These are phyloP conservation scores for Rhizopus microsporus DNA, from an alignment of 371 early-diverging fungal genomes.

Conservation along the genomic window DNA sequence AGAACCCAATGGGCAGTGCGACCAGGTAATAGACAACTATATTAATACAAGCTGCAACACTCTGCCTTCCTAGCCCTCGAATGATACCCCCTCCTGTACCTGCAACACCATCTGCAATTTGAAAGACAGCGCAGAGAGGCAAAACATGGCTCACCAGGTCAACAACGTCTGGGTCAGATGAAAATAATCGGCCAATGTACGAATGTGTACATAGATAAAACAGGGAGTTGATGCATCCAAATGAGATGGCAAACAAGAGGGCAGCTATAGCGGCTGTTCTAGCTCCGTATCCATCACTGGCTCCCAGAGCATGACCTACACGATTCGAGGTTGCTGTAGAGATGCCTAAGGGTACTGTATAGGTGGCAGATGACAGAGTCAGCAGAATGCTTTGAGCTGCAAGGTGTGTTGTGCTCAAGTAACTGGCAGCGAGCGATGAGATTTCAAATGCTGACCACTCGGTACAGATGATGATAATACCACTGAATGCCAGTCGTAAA, in stretches of 20 bases:
- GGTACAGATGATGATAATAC: conserved; percentile 71
- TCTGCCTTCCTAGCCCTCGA: conserved; percentile 73
- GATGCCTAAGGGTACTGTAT: conserved; percentile 73
- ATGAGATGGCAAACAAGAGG: conserved; percentile 44
- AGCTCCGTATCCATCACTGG: conserved; percentile 45
- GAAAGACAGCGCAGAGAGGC: conserved; percentile 81
- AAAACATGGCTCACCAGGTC: conserved; percentile 67
- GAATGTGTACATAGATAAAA: conserved; percentile 47
- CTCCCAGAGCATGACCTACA: conserved; percentile 80
- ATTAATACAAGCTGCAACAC: conserved; percentile 69
- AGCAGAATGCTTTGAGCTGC: conserved; percentile 88
- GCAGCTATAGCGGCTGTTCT: conserved; percentile 44
- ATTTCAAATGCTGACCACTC: conserved; percentile 72
- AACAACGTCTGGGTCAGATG: conserved; percentile 69
- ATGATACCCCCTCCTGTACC: conserved; percentile 73
- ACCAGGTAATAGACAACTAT: conserved; percentile 69
- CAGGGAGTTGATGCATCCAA: conserved; percentile 39
- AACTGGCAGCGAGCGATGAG: conserved; percentile 59
- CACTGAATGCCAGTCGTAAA: conserved; percentile 71
- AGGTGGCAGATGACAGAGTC: conserved; percentile 70
- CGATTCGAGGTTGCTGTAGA: conserved; percentile 77
- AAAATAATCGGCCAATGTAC: conserved; percentile 67
- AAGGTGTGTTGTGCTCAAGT: conserved; percentile 73
- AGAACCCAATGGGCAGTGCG: conserved; percentile 69
- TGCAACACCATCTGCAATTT: conserved; percentile 72